phyloP scores from a whole-genome alignment of 192 early-diverging fungal species.

The Podila verticillata region DNA sequence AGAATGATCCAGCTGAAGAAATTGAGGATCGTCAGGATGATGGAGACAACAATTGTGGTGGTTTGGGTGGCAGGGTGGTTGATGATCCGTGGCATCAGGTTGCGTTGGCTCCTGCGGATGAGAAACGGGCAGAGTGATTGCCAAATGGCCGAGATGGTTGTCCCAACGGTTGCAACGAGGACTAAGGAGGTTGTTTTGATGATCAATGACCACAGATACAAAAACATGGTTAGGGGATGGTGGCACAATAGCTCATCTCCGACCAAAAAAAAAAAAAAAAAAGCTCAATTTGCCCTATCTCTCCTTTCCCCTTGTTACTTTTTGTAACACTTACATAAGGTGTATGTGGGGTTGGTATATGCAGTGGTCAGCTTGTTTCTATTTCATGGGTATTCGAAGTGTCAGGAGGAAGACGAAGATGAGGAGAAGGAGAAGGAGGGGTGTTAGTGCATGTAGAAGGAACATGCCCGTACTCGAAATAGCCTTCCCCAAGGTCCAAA shows the following conservation, averaged over 20 bases:
- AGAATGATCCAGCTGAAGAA: constrained; percentile 50
- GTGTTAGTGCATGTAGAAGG: neutral
- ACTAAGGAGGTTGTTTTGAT: constrained; percentile 10
- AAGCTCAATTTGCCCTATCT: neutral
- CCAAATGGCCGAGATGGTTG: constrained; percentile 24
- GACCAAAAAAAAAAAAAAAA: neutral
- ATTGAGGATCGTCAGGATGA: constrained; percentile 28
- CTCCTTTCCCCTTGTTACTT: neutral
- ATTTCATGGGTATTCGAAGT: too few species aligned
- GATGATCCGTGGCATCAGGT: constrained; percentile 23
- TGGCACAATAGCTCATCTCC: neutral
- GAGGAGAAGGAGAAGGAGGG: neutral
- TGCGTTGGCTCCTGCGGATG: constrained; percentile 4
- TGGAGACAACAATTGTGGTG: constrained; percentile 23
- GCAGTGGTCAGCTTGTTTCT: constrained; percentile 35
- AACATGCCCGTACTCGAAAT: too few species aligned
- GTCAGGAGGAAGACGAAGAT: neutral
- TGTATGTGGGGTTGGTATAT: constrained; percentile 19
- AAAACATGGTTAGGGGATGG: neutral
- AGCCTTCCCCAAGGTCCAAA: too few species aligned
- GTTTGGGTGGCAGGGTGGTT: constrained; percentile 40
- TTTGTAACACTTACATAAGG: constrained; percentile 26
- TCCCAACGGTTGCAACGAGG: constrained; percentile 35
- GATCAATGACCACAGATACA: neutral
- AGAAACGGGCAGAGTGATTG: constrained; percentile 41